Percentiles rank a stretch among this genome's conserved stretches.
These are phyloP conservation scores for Zychaea mexicana DNA, from an alignment of 371 early-diverging fungal genomes.

Conservation along the genomic window DNA sequence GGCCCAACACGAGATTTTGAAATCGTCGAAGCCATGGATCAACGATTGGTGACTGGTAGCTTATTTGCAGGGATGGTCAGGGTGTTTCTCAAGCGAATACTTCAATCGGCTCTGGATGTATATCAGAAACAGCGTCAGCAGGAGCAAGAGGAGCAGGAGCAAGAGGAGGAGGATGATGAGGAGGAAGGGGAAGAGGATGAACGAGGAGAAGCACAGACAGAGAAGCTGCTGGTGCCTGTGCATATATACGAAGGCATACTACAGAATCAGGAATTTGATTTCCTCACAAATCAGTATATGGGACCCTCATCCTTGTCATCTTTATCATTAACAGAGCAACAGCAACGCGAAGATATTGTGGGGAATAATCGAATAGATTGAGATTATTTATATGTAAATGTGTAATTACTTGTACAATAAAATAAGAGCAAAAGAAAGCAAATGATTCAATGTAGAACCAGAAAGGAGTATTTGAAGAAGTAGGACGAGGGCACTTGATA, in stretches of 20 bases:
- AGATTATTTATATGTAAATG: too few relatives aligned
- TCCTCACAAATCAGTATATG: conserved; percentile 56
- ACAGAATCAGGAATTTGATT: conserved; percentile 48
- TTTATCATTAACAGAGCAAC: not conserved
- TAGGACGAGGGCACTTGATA: too few relatives aligned
- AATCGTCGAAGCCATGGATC: conserved; percentile 35
- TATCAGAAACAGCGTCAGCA: conserved; percentile 10
- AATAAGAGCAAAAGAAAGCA: too few relatives aligned
- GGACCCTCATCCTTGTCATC: conserved; percentile 15
- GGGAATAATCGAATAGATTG: too few relatives aligned
- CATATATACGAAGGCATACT: conserved; percentile 54
- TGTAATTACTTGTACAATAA: too few relatives aligned
- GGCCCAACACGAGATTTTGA: conserved; percentile 27
- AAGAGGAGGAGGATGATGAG: not conserved
- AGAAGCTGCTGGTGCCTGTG: conserved; percentile 52
- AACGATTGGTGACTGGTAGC: conserved; percentile 38
- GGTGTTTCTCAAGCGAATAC: conserved; percentile 29
- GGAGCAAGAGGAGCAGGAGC: conserved; percentile 19
- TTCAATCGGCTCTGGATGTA: conserved; percentile 25
- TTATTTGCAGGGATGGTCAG: conserved; percentile 29
- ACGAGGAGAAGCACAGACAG: conserved; percentile 17
- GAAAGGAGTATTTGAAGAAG: too few relatives aligned
- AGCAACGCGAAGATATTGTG: not conserved
- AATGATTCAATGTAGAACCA: too few relatives aligned
- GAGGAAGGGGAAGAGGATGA: not conserved